Evolutionary conservation across 352 stramenopile genomes (phyloP), one percentile per base, ranked within the genome.

Genomic region (Pythium brachiatum): DNA sequence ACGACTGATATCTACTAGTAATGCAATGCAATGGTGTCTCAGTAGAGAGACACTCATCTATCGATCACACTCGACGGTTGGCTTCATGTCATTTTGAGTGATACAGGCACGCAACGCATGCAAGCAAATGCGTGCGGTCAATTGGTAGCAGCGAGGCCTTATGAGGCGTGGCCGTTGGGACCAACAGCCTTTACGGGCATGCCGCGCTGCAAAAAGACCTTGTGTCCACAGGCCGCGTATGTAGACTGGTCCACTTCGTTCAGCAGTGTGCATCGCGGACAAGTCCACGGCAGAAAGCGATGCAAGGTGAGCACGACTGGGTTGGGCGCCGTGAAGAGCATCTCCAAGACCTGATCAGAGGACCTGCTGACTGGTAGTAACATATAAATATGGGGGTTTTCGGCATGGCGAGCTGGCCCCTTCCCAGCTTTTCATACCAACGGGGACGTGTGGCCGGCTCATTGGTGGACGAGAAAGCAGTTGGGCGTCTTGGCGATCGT

Each of bases 401-500:
- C 34, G 34, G 18, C 34, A 41, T 8, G 13, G 8, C 20, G 44
- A 29, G 44, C 25, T 44, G 36, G 15, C 36, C 36, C 36, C 8
- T 44, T 44, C 36, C 36, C 27, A 54, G 13, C 8, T 26, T 39
- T n/a, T n/a, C n/a, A n/a, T n/a, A n/a, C n/a, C n/a, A n/a, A n/a
- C n/a, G n/a, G n/a, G n/a, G n/a, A n/a, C n/a, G 7, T 20, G 25
- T 7, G 1, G 12, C 25, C 43, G 16, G 7, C 16, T 81, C 53
- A 94, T 65, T 91, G 90, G 64, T 93, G 75, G 32, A 94, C 81
- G 7, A 81, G 70, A 29, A 86, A 89, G 62, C 80, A 92, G 68
- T 87, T 90, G 4, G 76, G 70, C 7, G 74, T 82, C 57, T 83
- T 79, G 46, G 87, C 68, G 54, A 90, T 76, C 3, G 84, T 76